Evolutionary conservation across 75 land plant genomes (phyloP), one percentile per base, ranked within the genome.

Genomic region (Cunninghamia lanceolata): DNA sequence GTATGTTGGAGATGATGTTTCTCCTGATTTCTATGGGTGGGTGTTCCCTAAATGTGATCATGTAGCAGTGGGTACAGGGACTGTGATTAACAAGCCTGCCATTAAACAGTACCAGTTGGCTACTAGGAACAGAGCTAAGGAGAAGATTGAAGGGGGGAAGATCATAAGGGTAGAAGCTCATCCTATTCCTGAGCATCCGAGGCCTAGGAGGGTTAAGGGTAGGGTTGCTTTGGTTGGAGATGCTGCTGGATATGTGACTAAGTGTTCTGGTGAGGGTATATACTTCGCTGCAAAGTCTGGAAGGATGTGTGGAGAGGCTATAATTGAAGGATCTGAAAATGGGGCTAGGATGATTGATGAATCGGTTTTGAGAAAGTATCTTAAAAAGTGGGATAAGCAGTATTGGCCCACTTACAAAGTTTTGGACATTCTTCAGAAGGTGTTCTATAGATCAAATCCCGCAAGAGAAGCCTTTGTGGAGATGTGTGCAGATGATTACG

Each of bases 21-120:
- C 99, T 21, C 99, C 99, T 82, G 99, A 98, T 59, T 96, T 98
- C 91, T 98, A 98, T 89, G 99, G 97, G 16, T 98, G 99, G 99
- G 99, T 98, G 3, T 98, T 98, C 89, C 99, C 99, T 15, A 98
- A 98, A 85, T 96, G 96, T 82, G 99, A 98, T 86, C 99, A 98
- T 82, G 99, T 98, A 0, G 99, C 99, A 5, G 99, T 98, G 28
- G 99, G 99, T 15, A 98, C 99, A 0, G 99, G 99, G 63, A 98
- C 99, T 13, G 96, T 98, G 79, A 91, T 93, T 11, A 92, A 93
- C 90, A 98, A 98, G 89, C 86, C 89, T 0, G 95, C 94, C 79
- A 98, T 98, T 88, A 98, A 98, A 90, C 91, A 91, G 90, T 94
- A 93, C 79, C 99, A 98, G 88, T 78, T 43, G 47, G 95, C 94